Percentiles rank a stretch among this genome's conserved stretches.
These are phyloP conservation scores for Rhodofomes roseus DNA, from an alignment of 1,284 basidiomycete species.

Conservation along the genomic window DNA sequence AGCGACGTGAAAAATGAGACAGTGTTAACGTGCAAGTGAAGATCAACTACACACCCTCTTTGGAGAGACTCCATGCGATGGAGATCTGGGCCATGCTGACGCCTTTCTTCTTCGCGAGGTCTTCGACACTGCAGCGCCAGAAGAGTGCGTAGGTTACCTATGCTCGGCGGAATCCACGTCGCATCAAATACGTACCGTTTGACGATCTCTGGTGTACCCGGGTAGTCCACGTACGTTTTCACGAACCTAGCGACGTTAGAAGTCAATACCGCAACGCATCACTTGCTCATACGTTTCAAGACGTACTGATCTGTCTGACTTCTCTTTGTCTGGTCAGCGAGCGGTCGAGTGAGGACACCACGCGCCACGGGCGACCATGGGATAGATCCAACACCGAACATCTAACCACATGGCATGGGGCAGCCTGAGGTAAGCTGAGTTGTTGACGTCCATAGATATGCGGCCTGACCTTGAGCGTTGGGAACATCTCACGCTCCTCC, in stretches of 20 bases:
- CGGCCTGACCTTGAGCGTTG: conserved; percentile 27
- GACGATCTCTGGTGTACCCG: conserved; percentile 12
- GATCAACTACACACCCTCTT: conserved; percentile 29
- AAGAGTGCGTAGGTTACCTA: too few relatives aligned
- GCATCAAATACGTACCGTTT: conserved; percentile 11
- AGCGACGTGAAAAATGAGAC: background rate
- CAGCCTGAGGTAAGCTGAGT: background rate
- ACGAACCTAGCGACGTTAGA: background rate
- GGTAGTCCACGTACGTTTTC: conserved; percentile 15
- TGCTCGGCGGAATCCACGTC: background rate
- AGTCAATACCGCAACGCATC: background rate
- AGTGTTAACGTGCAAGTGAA: conserved; percentile 11
- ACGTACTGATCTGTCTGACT: conserved; percentile 17
- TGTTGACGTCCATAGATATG: too few relatives aligned
- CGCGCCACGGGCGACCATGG: conserved; percentile 41
- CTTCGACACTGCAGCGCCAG: conserved; percentile 30
- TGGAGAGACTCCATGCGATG: conserved; percentile 24
- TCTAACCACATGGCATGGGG: conserved; percentile 3
- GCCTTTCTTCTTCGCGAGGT: conserved; percentile 37
- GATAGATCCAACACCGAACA: conserved; percentile 37
- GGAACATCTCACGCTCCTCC: conserved; percentile 52
- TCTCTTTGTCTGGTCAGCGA: conserved; percentile 23
- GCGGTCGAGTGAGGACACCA: conserved; percentile 34
- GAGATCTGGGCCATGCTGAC: conserved; percentile 34
- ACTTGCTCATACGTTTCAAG: background rate